These are phyloP conservation scores for Clitopilus passeckerianus DNA, from an alignment of 768 basidiomycete species.

Conservation along the genomic window DNA sequence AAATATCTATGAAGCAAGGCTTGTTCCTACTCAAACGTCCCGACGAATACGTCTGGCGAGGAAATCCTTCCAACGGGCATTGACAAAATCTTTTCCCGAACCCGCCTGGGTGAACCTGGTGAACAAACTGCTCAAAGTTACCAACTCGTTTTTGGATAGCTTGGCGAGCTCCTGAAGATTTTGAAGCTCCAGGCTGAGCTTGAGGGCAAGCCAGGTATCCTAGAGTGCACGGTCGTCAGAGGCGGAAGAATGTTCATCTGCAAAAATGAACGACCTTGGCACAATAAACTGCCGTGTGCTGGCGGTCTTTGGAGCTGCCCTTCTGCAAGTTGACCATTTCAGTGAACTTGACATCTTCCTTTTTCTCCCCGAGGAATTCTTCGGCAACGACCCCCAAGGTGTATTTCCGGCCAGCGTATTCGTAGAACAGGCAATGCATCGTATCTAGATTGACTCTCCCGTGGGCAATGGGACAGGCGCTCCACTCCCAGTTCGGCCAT, in stretches of 20 bases:
- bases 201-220: conserved; percentile 12
- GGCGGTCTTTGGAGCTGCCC: conserved; percentile 7
- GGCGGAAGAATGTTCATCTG: neutral
- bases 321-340: conserved; percentile 9
- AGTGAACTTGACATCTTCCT: conserved; percentile 12
- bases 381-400: conserved; percentile 5
- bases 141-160: neutral
- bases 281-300: conserved; percentile 13
- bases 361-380: conserved; percentile 9
- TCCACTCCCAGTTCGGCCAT: neutral
- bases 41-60: too few relatives aligned
- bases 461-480: neutral
- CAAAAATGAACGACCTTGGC: conserved; percentile 9
- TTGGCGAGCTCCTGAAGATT: neutral
- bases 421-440: conserved; percentile 6
- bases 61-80: neutral
- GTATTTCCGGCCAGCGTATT: neutral
- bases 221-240: neutral
- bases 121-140: neutral
- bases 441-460: conserved; percentile 8
- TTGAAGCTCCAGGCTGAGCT: conserved; percentile 7
- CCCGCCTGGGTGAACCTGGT: neutral
- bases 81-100: neutral
- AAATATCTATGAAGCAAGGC: too few relatives aligned
- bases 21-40: too few relatives aligned